Evolutionary conservation across 345 rosid genomes (phyloP).

Genomic region (Salix viminalis): DNA sequence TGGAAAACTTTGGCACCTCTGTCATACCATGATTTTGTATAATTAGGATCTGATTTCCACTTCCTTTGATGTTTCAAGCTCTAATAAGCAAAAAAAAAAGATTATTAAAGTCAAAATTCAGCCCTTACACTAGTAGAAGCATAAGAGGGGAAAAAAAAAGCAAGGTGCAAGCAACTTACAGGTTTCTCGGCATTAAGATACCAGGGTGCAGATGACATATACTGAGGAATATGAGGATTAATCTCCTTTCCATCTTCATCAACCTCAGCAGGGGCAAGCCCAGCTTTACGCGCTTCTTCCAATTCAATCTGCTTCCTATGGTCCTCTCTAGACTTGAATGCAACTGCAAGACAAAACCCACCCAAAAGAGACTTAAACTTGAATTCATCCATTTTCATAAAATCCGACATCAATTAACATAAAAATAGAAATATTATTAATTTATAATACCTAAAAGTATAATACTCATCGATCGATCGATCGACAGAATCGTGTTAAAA

Average conservation of each 20-base stretch:
- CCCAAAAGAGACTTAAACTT: neutral
- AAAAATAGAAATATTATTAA: neutral
- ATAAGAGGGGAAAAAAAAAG: neutral
- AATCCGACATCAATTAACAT: neutral
- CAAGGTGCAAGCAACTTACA: slow-evolving; percentile 31
- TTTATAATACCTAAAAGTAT: neutral
- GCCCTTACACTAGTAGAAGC: neutral
- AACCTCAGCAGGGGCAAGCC: slow-evolving; percentile 70
- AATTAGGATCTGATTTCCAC: slow-evolving; percentile 76
- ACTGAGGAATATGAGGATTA: slow-evolving; percentile 68
- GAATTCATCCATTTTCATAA: neutral
- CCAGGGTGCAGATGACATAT: slow-evolving; percentile 60
- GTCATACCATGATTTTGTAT: slow-evolving; percentile 71
- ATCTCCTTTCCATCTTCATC: slow-evolving; percentile 66
- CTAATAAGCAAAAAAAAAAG: slow-evolving; percentile 12
- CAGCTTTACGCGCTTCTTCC: slow-evolving; percentile 70
- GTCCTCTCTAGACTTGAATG: slow-evolving; percentile 61
- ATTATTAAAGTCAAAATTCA: neutral
- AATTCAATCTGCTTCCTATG: slow-evolving; percentile 63
- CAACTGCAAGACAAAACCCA: slow-evolving; percentile 34
- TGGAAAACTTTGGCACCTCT: slow-evolving; percentile 65
- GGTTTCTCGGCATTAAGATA: slow-evolving; percentile 67
- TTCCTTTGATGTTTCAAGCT: slow-evolving; percentile 87
- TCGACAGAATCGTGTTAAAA: no score
- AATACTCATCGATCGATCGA: no score